These are phyloP conservation scores for Amanita phalloides DNA, from an alignment of 768 basidiomycete genomes.

Conservation along the genomic window DNA sequence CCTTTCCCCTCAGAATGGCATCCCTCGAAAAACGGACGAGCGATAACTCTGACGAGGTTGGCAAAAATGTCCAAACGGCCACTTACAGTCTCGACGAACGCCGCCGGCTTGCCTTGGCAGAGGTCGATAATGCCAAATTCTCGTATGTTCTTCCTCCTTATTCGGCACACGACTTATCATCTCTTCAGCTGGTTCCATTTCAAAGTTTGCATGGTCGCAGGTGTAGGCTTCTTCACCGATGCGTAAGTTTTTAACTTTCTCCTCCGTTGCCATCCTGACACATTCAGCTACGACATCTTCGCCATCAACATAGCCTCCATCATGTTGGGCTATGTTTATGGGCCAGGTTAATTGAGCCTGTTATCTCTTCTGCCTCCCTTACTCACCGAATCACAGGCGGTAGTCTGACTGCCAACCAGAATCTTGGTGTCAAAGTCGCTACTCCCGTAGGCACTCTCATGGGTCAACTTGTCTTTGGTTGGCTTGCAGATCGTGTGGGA, in stretches of 20 bases:
- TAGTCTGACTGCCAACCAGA: slow-evolving; percentile 44
- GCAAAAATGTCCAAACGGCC: slow-evolving; percentile 13
- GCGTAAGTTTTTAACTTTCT: slow-evolving; percentile 29
- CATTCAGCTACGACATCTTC: slow-evolving; percentile 67
- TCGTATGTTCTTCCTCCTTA: slow-evolving; percentile 36
- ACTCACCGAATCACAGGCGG: background rate
- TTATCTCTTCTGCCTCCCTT: background rate
- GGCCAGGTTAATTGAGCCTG: too few species aligned
- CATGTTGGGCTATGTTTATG: slow-evolving; percentile 82
- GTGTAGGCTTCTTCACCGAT: slow-evolving; percentile 90
- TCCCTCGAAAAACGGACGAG: slow-evolving; percentile 27
- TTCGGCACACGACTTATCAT: background rate
- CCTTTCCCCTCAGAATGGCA: slow-evolving; percentile 16
- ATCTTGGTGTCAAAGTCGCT: slow-evolving; percentile 70
- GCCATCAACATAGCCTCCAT: slow-evolving; percentile 78
- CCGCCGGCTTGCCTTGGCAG: slow-evolving; percentile 70
- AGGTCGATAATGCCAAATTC: slow-evolving; percentile 82
- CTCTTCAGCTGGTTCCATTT: slow-evolving; percentile 69
- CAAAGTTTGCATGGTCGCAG: slow-evolving; percentile 59
- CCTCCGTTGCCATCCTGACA: background rate
- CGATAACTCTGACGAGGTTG: slow-evolving; percentile 19
- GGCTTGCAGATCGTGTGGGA: slow-evolving; percentile 67
- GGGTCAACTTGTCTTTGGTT: slow-evolving; percentile 73
- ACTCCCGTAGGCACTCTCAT: slow-evolving; percentile 67
- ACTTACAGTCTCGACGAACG: slow-evolving; percentile 50